A percentile compares a stretch with the other conserved stretches of the same genome.
These are phyloP conservation scores for Vitis rotundifolia DNA, from an alignment of 164 flowering plant species.

Conservation along the genomic window DNA sequence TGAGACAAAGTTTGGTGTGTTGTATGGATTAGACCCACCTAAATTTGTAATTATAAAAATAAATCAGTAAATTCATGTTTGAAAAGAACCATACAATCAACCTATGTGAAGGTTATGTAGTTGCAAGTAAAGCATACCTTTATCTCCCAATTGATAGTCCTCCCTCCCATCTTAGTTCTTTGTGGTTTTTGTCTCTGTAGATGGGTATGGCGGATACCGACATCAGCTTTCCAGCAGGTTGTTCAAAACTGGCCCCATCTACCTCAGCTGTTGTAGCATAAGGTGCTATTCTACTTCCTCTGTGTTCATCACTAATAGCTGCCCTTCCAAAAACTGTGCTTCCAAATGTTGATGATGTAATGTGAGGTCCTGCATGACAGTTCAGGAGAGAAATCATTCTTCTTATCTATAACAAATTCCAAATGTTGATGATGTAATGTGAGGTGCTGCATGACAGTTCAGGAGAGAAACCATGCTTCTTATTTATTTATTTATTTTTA, in stretches of 20 bases:
- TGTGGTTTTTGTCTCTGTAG: constrained; percentile 92
- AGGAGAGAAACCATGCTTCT: too few relatives aligned
- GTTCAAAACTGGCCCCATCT: constrained; percentile 52
- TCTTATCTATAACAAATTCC: background rate
- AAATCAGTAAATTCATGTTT: too few relatives aligned
- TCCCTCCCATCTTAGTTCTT: constrained; percentile 99
- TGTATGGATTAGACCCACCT: constrained; percentile 74
- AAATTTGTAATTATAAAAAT: constrained; percentile 3
- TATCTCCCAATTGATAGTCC: constrained; percentile 91
- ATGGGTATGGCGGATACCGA: constrained; percentile 95
- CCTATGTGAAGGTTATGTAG: too few relatives aligned
- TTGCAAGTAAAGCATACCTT: constrained; percentile 41
- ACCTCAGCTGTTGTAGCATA: constrained; percentile 70
- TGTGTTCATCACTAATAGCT: constrained; percentile 68
- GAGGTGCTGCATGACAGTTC: too few relatives aligned
- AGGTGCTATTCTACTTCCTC: constrained; percentile 75
- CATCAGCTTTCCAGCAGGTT: constrained; percentile 78
- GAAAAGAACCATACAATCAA: too few relatives aligned
- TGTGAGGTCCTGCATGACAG: constrained; percentile 59
- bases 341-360: constrained; percentile 67
- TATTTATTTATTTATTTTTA: too few relatives aligned
- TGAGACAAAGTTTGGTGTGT: constrained; percentile 32
- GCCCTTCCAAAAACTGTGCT: constrained; percentile 61
- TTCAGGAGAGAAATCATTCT: background rate
- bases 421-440: too few relatives aligned